A percentile compares a stretch with the other conserved stretches of the same genome.
These are phyloP conservation scores for Didymella arachidicola DNA, from an alignment of 2,329 filamentous ascomycete genomes.

Conservation along the genomic window DNA sequence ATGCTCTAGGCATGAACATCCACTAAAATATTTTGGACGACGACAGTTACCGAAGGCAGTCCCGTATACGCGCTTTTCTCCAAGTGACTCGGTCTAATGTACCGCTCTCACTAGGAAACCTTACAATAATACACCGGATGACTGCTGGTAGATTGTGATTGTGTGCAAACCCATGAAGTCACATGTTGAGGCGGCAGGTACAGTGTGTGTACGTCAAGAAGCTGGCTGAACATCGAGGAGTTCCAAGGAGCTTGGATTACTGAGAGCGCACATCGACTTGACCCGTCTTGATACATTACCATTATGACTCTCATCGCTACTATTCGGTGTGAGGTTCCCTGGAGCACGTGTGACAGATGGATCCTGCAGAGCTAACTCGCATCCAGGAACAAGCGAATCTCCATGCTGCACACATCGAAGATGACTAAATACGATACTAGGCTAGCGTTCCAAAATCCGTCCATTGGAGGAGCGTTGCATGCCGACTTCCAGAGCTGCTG, in stretches of 20 bases:
- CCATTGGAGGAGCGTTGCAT: neutral
- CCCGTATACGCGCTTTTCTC: neutral
- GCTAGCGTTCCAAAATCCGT: neutral
- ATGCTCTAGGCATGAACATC: neutral
- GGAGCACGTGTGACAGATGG: constrained; percentile 1
- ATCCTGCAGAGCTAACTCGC: neutral
- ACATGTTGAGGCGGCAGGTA: neutral
- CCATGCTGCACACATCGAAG: constrained; percentile 8
- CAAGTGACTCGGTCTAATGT: neutral
- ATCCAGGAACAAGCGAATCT: constrained; percentile 1
- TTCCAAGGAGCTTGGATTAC: neutral
- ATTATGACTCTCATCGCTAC: neutral
- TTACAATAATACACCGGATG: neutral
- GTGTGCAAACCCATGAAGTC: constrained; percentile 5
- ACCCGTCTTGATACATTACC: neutral
- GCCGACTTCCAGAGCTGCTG: neutral
- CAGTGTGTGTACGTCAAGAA: neutral
- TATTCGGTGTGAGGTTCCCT: neutral
- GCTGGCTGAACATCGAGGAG: neutral
- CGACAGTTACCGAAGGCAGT: neutral
- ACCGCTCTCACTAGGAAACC: neutral
- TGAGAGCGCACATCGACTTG: neutral
- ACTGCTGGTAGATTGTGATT: neutral
- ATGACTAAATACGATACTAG: constrained; percentile 1
- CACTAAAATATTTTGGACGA: neutral